Evolutionary conservation across 768 basidiomycete genomes (phyloP).

Genomic region (Calocybe indica): DNA sequence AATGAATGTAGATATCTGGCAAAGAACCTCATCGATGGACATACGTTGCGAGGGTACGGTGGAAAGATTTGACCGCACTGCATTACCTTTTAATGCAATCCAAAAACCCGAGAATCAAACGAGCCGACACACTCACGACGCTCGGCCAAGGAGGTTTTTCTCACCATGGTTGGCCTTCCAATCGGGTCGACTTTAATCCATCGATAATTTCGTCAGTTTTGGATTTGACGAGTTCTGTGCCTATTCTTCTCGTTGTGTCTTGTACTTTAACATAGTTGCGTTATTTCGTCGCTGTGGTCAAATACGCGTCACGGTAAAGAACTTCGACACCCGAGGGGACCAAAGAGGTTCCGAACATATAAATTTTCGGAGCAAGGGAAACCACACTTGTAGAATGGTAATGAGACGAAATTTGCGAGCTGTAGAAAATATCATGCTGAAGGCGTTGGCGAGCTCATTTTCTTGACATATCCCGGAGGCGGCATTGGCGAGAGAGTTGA

Average conservation of each 20-base stretch:
- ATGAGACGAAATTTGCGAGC: slow-evolving; percentile 46
- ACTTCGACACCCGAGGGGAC: neutral
- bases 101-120: neutral
- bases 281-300: slow-evolving; percentile 37
- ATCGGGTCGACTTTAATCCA: slow-evolving; percentile 16
- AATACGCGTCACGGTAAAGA: neutral
- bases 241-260: slow-evolving; percentile 46
- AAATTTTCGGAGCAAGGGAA: slow-evolving; percentile 47
- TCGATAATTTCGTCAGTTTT: slow-evolving; percentile 33
- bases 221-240: slow-evolving; percentile 45
- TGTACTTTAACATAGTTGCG: slow-evolving; percentile 34
- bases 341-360: slow-evolving; percentile 33
- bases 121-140: slow-evolving; percentile 36
- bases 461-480: slow-evolving; percentile 19
- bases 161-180: slow-evolving; percentile 4
- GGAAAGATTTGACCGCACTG: slow-evolving; percentile 56
- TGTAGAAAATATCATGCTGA: slow-evolving; percentile 46
- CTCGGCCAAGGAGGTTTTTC: slow-evolving; percentile 37
- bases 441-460: slow-evolving; percentile 52
- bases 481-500: slow-evolving; percentile 39
- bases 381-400: slow-evolving; percentile 52
- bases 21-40: slow-evolving; percentile 50
- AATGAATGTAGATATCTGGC: slow-evolving; percentile 61
- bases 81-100: neutral
- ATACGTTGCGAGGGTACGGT: slow-evolving; percentile 41